These are phyloP conservation scores for Candida coquimbonensis DNA, from an alignment of 805 yeast genomes.

Conservation along the genomic window DNA sequence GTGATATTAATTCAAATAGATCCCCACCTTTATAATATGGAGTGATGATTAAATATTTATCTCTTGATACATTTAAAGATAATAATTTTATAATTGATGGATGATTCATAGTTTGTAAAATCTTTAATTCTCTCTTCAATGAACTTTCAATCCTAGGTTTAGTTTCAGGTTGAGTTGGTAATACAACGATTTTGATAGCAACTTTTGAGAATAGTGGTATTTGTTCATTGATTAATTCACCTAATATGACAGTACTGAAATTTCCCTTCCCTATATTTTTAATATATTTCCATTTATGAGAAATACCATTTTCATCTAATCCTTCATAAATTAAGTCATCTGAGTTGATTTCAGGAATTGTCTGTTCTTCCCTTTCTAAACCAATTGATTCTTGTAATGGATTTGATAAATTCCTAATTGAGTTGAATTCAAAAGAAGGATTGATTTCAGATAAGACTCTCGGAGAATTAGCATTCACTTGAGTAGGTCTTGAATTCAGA, in stretches of 20 bases:
- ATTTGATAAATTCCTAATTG: conserved; percentile 16
- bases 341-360: neutral
- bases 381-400: conserved; percentile 1
- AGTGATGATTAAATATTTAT: conserved; percentile 45
- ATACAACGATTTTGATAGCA: conserved; percentile 65
- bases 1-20: conserved; percentile 55
- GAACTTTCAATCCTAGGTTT: conserved; percentile 53
- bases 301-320: conserved; percentile 8
- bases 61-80: conserved; percentile 32
- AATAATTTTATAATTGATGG: conserved; percentile 63
- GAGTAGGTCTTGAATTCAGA: conserved; percentile 8
- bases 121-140: conserved; percentile 64
- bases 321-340: conserved; percentile 9
- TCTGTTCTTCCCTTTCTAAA: conserved; percentile 5
- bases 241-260: conserved; percentile 58
- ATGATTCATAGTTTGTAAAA: conserved; percentile 50
- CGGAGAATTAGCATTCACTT: neutral
- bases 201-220: conserved; percentile 25
- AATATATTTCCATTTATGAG: conserved; percentile 26
- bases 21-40: conserved; percentile 86
- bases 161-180: conserved; percentile 34
- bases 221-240: conserved; percentile 21
- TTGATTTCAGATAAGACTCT: conserved; percentile 35
- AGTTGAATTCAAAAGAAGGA: conserved; percentile 16
- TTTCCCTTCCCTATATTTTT: conserved; percentile 57